Conservation (phyloP, 2,329 filamentous ascomycete genomes). For the Botrytis deweyae region DNA sequence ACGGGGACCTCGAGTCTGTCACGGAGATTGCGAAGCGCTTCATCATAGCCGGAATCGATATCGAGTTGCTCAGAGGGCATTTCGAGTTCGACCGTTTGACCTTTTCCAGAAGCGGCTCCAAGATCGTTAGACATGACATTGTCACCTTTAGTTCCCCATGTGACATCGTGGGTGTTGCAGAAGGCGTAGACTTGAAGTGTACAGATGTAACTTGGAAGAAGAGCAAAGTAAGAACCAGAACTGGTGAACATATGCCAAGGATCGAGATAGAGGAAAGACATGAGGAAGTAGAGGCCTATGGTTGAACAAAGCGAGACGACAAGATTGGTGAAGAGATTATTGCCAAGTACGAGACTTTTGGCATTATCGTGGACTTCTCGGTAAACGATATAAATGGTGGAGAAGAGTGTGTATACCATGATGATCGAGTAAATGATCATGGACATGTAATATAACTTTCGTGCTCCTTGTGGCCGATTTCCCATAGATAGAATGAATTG, state of each 20-base stretch:
- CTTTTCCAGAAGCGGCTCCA: slow-evolving; percentile 73
- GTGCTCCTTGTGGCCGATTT: slow-evolving; percentile 91
- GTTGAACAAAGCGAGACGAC: slow-evolving; percentile 89
- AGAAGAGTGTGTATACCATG: slow-evolving; percentile 94
- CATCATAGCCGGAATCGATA: slow-evolving; percentile 96
- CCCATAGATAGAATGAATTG: slow-evolving; percentile 97
- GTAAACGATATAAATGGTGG: slow-evolving; percentile 83
- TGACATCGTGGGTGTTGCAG: slow-evolving; percentile 98
- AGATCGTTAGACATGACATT: slow-evolving; percentile 93
- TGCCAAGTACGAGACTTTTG: slow-evolving; percentile 61
- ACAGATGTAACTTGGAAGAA: slow-evolving; percentile 92
- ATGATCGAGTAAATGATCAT: slow-evolving; percentile 92
- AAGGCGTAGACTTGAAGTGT: slow-evolving; percentile 98
- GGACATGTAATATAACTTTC: slow-evolving; percentile 81
- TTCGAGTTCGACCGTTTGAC: slow-evolving; percentile 83
- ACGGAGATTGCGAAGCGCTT: slow-evolving; percentile 91
- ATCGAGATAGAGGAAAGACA: slow-evolving; percentile 94
- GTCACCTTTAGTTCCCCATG: slow-evolving; percentile 98
- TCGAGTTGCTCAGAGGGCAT: slow-evolving; percentile 98
- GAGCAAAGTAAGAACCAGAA: slow-evolving; percentile 84
- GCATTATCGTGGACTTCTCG: slow-evolving; percentile 62
- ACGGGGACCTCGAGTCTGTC: slow-evolving; percentile 82
- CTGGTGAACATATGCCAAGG: slow-evolving; percentile 99
- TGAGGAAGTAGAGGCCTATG: slow-evolving; percentile 90
- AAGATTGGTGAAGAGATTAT: slow-evolving; percentile 92